phyloP scores from a whole-genome alignment of 2,329 filamentous ascomycete species.

The Uncinocarpus reesii region DNA sequence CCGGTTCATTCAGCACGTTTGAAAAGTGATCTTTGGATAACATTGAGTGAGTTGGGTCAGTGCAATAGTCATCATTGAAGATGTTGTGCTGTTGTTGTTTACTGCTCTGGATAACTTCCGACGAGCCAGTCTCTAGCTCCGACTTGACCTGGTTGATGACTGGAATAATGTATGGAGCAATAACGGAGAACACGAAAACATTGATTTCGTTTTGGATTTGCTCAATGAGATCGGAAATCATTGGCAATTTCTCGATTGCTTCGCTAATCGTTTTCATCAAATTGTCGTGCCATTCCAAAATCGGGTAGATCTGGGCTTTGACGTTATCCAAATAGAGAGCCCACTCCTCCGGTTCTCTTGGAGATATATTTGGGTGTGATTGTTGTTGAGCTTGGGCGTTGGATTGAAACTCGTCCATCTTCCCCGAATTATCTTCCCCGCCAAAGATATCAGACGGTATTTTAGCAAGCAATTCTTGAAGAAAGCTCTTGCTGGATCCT shows the following conservation, averaged over 20 bases:
- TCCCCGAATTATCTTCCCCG: constrained; percentile 50
- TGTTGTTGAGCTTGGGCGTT: constrained; percentile 65
- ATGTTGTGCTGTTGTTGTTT: constrained; percentile 76
- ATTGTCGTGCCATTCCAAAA: constrained; percentile 83
- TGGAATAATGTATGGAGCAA: constrained; percentile 78
- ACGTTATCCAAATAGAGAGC: constrained; percentile 64
- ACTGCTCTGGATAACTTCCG: constrained; percentile 77
- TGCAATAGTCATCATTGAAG: constrained; percentile 65
- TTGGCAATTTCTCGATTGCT: constrained; percentile 73
- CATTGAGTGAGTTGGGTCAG: constrained; percentile 90
- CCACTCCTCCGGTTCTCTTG: constrained; percentile 73
- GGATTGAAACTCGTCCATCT: constrained; percentile 68
- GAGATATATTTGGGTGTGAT: constrained; percentile 57
- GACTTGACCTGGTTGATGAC: constrained; percentile 78
- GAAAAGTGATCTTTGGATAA: constrained; percentile 92
- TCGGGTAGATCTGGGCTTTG: constrained; percentile 72
- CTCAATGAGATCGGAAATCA: constrained; percentile 75
- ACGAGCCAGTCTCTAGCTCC: constrained; percentile 75
- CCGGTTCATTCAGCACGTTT: constrained; percentile 79
- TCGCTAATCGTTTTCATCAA: constrained; percentile 68
- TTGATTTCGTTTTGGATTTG: constrained; percentile 80
- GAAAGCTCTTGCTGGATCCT: constrained; percentile 57
- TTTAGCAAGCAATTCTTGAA: constrained; percentile 70
- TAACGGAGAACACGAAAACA: constrained; percentile 80
- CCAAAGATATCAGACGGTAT: constrained; percentile 74